Conservation (phyloP, 2,329 filamentous ascomycete genomes). For the Trichothecium roseum region DNA sequence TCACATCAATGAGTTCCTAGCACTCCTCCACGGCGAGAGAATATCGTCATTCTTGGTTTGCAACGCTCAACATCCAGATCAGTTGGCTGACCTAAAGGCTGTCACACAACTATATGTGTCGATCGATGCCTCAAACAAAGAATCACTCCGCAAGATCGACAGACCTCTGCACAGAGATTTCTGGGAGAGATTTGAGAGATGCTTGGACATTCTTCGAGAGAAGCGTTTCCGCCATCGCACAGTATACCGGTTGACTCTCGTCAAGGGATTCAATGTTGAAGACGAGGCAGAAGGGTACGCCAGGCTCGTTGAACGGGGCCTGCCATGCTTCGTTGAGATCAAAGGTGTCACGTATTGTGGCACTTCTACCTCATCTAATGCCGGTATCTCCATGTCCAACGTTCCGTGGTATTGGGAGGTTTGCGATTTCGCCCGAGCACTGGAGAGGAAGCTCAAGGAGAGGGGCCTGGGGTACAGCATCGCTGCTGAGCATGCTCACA, state of each 20-base stretch:
- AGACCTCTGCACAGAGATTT: conserved; percentile 89
- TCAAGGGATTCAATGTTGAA: conserved; percentile 96
- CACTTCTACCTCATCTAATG: conserved; percentile 72
- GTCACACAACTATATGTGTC: conserved; percentile 95
- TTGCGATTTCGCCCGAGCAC: conserved; percentile 65
- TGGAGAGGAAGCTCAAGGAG: conserved; percentile 57
- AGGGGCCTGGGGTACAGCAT: conserved; percentile 79
- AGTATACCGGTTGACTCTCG: conserved; percentile 87
- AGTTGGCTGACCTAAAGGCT: conserved; percentile 69
- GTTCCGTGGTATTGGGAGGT: conserved; percentile 95
- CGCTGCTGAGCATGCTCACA: conserved; percentile 89
- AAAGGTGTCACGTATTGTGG: conserved; percentile 98
- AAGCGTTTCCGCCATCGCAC: conserved; percentile 80
- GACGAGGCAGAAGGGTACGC: conserved; percentile 89
- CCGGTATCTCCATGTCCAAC: conserved; percentile 91
- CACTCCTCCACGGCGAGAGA: conserved; percentile 70
- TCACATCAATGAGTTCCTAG: conserved; percentile 86
- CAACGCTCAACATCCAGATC: conserved; percentile 92
- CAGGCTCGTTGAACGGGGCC: conserved; percentile 70
- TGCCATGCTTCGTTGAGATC: conserved; percentile 89
- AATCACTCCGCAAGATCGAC: conserved; percentile 80
- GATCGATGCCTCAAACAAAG: conserved; percentile 87
- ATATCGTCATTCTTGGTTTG: conserved; percentile 95
- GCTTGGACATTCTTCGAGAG: conserved; percentile 78
- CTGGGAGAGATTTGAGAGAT: conserved; percentile 90